Conservation (phyloP, 2,329 filamentous ascomycete species). For the Didymella pomorum region DNA sequence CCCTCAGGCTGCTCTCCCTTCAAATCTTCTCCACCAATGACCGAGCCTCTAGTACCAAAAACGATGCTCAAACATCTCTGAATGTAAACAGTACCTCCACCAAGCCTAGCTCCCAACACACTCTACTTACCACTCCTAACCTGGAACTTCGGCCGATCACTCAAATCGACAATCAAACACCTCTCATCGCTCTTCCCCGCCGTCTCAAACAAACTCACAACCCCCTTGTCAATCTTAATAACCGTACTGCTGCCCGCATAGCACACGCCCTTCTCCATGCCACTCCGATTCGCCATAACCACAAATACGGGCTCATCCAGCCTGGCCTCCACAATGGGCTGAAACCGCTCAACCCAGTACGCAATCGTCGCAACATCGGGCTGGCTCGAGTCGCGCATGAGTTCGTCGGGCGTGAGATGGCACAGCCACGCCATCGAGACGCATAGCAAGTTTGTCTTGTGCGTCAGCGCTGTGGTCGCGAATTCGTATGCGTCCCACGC, state of each 20-base stretch:
- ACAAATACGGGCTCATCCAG: slow-evolving; percentile 66
- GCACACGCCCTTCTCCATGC: slow-evolving; percentile 69
- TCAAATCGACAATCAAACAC: slow-evolving; percentile 73
- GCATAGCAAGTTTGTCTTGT: slow-evolving; percentile 68
- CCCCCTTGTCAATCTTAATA: slow-evolving; percentile 69
- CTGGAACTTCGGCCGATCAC: slow-evolving; percentile 48
- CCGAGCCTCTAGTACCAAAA: background rate
- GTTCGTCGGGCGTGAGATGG: slow-evolving; percentile 58
- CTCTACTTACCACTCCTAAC: slow-evolving; percentile 37
- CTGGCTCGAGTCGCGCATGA: slow-evolving; percentile 56
- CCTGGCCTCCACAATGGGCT: slow-evolving; percentile 60
- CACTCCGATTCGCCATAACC: slow-evolving; percentile 75
- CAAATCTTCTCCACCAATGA: background rate
- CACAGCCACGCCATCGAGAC: slow-evolving; percentile 83
- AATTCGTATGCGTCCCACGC: slow-evolving; percentile 67
- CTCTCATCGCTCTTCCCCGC: slow-evolving; percentile 75
- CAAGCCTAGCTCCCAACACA: background rate
- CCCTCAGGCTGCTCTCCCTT: background rate
- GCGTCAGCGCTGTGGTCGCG: slow-evolving; percentile 64
- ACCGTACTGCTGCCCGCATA: slow-evolving; percentile 81
- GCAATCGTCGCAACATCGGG: slow-evolving; percentile 77
- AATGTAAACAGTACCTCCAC: background rate
- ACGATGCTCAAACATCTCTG: background rate
- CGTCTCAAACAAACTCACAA: slow-evolving; percentile 73
- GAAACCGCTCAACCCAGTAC: slow-evolving; percentile 78